Conservation (phyloP, 345 rosid species). For the Linum trigynum region DNA sequence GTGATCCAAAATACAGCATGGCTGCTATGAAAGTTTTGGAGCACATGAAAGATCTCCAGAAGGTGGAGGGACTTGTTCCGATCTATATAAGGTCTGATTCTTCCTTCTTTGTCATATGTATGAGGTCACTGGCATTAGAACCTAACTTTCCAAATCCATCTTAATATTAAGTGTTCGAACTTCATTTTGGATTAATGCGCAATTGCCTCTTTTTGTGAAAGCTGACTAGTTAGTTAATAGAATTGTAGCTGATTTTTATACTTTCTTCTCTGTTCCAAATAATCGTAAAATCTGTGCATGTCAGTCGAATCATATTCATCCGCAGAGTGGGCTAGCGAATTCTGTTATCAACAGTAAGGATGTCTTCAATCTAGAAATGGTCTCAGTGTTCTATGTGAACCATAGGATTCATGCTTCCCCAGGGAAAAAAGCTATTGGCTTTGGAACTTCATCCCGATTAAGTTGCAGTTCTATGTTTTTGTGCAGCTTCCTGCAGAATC, state of each 20-base stretch:
- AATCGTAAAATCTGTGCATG: no score
- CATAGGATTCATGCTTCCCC: no score
- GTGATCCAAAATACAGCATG: constrained; percentile 73
- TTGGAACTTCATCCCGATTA: no score
- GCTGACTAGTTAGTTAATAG: not conserved
- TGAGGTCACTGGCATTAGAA: not conserved
- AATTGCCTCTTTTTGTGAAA: not conserved
- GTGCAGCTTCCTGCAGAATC: no score
- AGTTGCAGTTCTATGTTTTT: no score
- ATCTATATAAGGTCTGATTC: constrained; percentile 75
- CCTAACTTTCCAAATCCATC: no score
- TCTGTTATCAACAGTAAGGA: no score
- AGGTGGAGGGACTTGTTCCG: constrained; percentile 88
- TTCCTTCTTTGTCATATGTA: not conserved
- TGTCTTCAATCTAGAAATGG: no score
- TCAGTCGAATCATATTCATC: no score
- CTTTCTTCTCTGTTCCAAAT: constrained; percentile 12
- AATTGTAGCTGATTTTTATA: constrained; percentile 1
- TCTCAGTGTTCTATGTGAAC: no score
- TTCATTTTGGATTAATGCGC: not conserved
- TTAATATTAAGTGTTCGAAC: not conserved
- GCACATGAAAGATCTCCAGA: constrained; percentile 75
- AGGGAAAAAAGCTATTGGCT: no score
- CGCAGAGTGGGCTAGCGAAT: no score
- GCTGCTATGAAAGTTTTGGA: constrained; percentile 92